Conservation (phyloP, 208 protist species). For the Angomonas deanei region DNA sequence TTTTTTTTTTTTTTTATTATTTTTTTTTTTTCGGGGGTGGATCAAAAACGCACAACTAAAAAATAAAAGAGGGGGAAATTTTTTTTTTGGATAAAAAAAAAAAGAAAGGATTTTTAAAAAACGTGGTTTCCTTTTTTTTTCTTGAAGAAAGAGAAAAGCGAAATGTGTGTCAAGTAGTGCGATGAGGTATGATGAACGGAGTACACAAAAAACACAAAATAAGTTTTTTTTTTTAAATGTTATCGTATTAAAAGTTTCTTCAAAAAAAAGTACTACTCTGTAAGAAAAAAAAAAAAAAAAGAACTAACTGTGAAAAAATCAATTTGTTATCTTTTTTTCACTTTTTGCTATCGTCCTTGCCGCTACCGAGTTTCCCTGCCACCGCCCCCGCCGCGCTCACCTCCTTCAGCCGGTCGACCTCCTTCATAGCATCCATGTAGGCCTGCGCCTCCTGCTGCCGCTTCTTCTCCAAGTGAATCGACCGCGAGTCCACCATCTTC, state of each 20-base stretch:
- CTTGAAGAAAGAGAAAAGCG: not conserved
- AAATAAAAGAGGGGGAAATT: not conserved
- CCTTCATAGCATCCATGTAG: constrained; percentile 51
- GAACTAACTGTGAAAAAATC: not conserved
- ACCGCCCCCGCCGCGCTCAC: constrained; percentile 12
- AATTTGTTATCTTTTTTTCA: not conserved
- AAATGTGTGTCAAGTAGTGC: not conserved
- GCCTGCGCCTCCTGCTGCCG: constrained; percentile 67
- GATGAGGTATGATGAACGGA: not conserved
- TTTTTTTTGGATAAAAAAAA: constrained; percentile 8
- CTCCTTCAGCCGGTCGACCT: constrained; percentile 55
- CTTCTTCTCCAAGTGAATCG: constrained; percentile 45
- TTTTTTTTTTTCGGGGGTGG: no score
- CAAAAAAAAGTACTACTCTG: no score
- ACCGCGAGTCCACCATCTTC: constrained; percentile 33
- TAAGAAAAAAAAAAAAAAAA: constrained; percentile 7
- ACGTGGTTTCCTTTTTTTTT: not conserved
- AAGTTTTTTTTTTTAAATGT: not conserved
- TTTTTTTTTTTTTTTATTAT: no score
- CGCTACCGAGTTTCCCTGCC: constrained; percentile 6
- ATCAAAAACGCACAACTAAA: no score
- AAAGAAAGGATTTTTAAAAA: not conserved
- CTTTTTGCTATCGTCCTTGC: not conserved
- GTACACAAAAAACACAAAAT: not conserved
- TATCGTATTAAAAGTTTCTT: not conserved